Evolutionary conservation across 179 eudicot genomes (phyloP).

Genomic region (Monotropa hypopitys): DNA sequence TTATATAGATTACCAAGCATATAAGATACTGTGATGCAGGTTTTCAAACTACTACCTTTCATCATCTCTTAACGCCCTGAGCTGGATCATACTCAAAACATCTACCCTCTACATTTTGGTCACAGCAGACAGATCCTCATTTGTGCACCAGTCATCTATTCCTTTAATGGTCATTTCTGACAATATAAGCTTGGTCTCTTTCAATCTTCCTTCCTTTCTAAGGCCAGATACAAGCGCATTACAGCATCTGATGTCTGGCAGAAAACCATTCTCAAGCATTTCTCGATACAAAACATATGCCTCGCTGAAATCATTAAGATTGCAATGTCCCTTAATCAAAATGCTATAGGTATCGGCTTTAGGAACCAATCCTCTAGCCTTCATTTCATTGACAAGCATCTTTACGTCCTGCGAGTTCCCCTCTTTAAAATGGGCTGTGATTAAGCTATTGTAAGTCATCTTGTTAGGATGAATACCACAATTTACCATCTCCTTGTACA

Average conservation of each 20-base stretch:
- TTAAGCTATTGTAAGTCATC: slow-evolving; percentile 62
- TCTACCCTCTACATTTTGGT: slow-evolving; percentile 17
- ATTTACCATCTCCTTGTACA: slow-evolving; percentile 41
- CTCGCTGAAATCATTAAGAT: slow-evolving; percentile 29
- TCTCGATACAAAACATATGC: slow-evolving; percentile 65
- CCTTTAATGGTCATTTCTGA: slow-evolving; percentile 59
- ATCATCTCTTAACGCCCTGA: not conserved
- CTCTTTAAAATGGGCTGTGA: slow-evolving; percentile 34
- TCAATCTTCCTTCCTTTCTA: slow-evolving; percentile 37
- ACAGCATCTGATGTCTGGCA: slow-evolving; percentile 27
- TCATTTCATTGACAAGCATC: slow-evolving; percentile 51
- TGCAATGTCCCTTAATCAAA: slow-evolving; percentile 49
- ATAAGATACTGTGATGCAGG: not conserved
- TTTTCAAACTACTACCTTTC: not conserved
- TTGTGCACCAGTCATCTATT: slow-evolving; percentile 21
- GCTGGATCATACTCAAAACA: not conserved
- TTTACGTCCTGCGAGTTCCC: slow-evolving; percentile 32
- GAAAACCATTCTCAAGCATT: slow-evolving; percentile 44
- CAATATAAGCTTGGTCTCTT: slow-evolving; percentile 37
- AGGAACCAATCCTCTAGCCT: slow-evolving; percentile 34
- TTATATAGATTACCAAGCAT: not conserved
- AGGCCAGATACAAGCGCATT: slow-evolving; percentile 60
- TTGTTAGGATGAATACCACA: slow-evolving; percentile 38
- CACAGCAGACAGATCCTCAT: slow-evolving; percentile 31
- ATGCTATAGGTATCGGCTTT: slow-evolving; percentile 54